Conservation (phyloP, 495 filamentous ascomycete species). For the Talaromyces trachyspermus region DNA sequence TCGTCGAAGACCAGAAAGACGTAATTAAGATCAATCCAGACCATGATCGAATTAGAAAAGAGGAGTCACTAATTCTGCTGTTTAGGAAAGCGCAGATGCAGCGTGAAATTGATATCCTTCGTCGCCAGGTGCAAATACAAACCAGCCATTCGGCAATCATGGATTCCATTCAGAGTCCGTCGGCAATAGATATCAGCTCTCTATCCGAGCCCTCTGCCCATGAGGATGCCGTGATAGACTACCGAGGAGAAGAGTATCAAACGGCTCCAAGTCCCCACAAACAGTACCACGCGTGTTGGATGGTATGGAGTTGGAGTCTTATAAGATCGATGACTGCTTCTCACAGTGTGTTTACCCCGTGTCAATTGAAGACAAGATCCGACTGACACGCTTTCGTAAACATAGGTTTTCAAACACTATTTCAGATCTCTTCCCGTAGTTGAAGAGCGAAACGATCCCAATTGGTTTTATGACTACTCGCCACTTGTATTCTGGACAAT, state of each 20-base stretch:
- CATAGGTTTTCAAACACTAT: constrained; percentile 42
- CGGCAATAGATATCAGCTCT: neutral
- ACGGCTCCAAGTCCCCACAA: neutral
- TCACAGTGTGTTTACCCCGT: constrained; percentile 14
- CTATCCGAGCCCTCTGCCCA: neutral
- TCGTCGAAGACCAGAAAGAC: neutral
- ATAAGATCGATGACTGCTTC: constrained; percentile 23
- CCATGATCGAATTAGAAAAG: neutral
- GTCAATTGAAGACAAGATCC: neutral
- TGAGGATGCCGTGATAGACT: neutral
- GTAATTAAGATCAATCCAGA: neutral
- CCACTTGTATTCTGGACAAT: constrained; percentile 46
- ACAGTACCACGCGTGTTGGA: neutral
- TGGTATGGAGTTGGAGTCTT: neutral
- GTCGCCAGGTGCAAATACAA: neutral
- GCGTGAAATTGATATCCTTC: neutral
- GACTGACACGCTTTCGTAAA: neutral
- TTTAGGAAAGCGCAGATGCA: constrained; percentile 1
- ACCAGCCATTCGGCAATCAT: neutral
- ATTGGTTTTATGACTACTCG: constrained; percentile 34
- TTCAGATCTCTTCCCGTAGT: constrained; percentile 39
- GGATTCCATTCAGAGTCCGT: neutral
- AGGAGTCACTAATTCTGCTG: neutral
- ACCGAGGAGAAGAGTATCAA: neutral
- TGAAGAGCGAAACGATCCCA: constrained; percentile 26